Evolutionary conservation across 805 yeast species (phyloP), one percentile per base, ranked within the genome.

Genomic region (Ogataea nonfermentans): DNA sequence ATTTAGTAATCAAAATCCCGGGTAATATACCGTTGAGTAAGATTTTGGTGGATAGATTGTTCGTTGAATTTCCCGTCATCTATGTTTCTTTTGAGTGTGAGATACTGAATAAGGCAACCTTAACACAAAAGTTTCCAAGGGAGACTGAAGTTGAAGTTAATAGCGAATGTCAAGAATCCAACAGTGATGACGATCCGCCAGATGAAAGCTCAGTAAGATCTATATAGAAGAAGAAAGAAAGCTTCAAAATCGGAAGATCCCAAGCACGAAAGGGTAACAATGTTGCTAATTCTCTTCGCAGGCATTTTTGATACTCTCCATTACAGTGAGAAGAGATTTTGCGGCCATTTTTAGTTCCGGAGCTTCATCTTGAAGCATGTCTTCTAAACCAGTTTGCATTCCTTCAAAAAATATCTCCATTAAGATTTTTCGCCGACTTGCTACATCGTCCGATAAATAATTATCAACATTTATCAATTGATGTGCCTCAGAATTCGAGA

Each of bases 31-130:
- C 65, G 15, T 51, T 85, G 2, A 73, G 74, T 0, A 75, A 72
- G 16, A 66, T 68, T 1, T 50, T 88, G n/a, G 63, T 65, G 42
- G 78, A 78, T 24, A 70, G 71, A 40, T 68, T 79, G 0, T 84
- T 88, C 0, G 68, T 87, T 24, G 96, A 88, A 56, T 88, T 74
- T 49, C 95, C 96, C 0, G 81, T 89, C 0, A 65, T 88, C 4
- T 70, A 66, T 40, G 66, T 83, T 1, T 64, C 73, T 1, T 40
- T 51, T 4, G 41, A 42, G 16, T 45, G 42, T 9, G 34, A 52
- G 13, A 59, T 70, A 28, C 33, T 51, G 9, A 62, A 60, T 0
- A 56, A 46, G 40, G 51, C 46, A 2, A 23, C 20, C 12, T 14
- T 17, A 17, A 25, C n/a, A 6, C 12, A 22, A 3, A 4, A 19